These are phyloP conservation scores for Quercus alba DNA, from an alignment of 306 rosid genomes.

Conservation along the genomic window DNA sequence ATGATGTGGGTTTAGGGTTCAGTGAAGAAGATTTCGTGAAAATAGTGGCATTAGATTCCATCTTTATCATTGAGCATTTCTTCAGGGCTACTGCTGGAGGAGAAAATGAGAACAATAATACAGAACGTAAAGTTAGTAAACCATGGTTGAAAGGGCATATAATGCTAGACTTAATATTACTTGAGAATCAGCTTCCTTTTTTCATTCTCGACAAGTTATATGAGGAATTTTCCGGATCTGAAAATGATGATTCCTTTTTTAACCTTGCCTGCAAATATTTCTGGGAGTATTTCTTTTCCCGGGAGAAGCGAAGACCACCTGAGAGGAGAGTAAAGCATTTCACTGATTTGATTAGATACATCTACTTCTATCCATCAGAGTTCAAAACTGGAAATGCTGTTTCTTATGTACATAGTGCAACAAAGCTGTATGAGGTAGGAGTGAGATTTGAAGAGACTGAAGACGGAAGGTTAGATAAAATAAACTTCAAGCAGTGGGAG, in stretches of 20 bases:
- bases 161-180: slow-evolving; percentile 15
- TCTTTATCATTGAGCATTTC: slow-evolving; percentile 22
- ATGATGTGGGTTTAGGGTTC: neutral
- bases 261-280: too few species aligned
- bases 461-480: neutral
- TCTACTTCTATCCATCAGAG: neutral
- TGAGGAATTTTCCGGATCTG: neutral
- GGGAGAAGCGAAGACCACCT: too few species aligned
- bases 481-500: neutral
- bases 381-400: rapidly evolving
- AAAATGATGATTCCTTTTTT: too few species aligned
- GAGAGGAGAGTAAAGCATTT: neutral
- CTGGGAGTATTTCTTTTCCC: too few species aligned
- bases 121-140: neutral
- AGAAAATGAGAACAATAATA: neutral
- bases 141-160: slow-evolving; percentile 24
- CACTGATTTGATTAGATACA: neutral
- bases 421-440: neutral
- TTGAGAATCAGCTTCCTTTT: slow-evolving; percentile 35
- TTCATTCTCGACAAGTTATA: slow-evolving; percentile 4
- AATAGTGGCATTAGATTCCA: slow-evolving; percentile 4
- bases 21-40: neutral
- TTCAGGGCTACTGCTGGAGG: neutral
- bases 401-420: neutral
- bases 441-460: neutral